Base-by-base conservation (phyloP, 306 rosid species). In the Inga laurina region DNA sequence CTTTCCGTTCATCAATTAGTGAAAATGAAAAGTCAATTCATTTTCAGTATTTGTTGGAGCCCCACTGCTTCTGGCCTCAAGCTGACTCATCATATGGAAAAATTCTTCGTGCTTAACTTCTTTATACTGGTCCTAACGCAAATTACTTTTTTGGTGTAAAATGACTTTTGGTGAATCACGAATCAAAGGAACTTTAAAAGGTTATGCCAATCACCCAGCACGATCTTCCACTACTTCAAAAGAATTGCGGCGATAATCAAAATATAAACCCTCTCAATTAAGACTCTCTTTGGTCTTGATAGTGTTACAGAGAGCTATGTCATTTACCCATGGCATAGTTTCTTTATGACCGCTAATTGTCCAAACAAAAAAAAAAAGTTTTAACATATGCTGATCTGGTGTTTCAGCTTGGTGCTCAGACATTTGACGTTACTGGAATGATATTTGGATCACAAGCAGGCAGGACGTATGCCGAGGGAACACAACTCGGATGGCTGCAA, bases 401-500 rank as follows among this genome's bases (percentile, higher is more conserved):
- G 84, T 88, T 82, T 85, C 93, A 90, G 90, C 85, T 89, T 74
- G 90, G 70, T 30, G 71, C 83, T 59, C 97, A 89, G 86, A 81
- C 94, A 82, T 89, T 87, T 77, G 98, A 94, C 75, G 87, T 88
- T 75, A 85, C 97, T 7, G 93, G 92, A 76, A 86, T 91, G 84
- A 83, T 94, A 85, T 92, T 92, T 81, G 97, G 94, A 44, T 79
- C 90, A 51, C 95, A 94, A 87, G 81, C 92, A 69, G 77, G 83
- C 39, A 91, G 93, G 84, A 94, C 89, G 14, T 94, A 88, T 88
- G 82, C 78, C 72, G 90, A 90, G 83, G 93, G 86, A 78, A 84
- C 90, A 51, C 97, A 90, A 15, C 83, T 93, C 4, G 97, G 92
- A 80, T 94, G 97, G 97, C 84, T 94, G 74, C 98, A 94, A 82